A percentile compares a stretch with the other conserved stretches of the same genome.
These are phyloP conservation scores for Starmera caribaea DNA, from an alignment of 805 yeast species.

Conservation along the genomic window DNA sequence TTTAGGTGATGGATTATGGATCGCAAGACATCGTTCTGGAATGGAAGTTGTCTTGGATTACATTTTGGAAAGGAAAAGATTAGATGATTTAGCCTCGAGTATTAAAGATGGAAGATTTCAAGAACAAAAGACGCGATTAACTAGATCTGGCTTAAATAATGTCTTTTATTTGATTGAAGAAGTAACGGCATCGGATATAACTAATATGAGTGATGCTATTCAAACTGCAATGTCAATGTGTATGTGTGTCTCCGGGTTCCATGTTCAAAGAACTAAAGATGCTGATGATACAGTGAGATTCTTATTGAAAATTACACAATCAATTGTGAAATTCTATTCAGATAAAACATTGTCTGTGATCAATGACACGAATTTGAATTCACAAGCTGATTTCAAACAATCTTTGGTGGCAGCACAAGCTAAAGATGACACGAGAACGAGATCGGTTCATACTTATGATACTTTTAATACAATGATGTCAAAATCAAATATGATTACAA, in stretches of 20 bases:
- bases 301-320: slow-evolving; percentile 38
- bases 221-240: slow-evolving; percentile 70
- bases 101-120: slow-evolving; percentile 81
- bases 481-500: slow-evolving; percentile 60
- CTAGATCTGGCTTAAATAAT: slow-evolving; percentile 55
- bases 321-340: slow-evolving; percentile 30
- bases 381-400: slow-evolving; percentile 39
- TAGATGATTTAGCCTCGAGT: slow-evolving; percentile 76
- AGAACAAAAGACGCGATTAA: slow-evolving; percentile 78
- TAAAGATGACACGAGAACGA: slow-evolving; percentile 23
- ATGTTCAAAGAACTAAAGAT: slow-evolving; percentile 55
- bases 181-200: slow-evolving; percentile 34
- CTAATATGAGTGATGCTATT: slow-evolving; percentile 49
- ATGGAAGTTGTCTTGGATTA: slow-evolving; percentile 65
- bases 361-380: slow-evolving; percentile 38
- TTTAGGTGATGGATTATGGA: slow-evolving; percentile 87
- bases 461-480: slow-evolving; percentile 60
- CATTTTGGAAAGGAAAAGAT: slow-evolving; percentile 82
- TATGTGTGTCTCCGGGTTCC: slow-evolving; percentile 56
- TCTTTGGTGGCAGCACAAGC: slow-evolving; percentile 32
- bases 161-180: slow-evolving; percentile 80
- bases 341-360: slow-evolving; percentile 35
- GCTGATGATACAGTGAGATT: slow-evolving; percentile 68
- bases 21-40: slow-evolving; percentile 56
- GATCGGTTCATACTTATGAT: slow-evolving; percentile 37